Conservation (phyloP, 2,329 filamentous ascomycete species). For the Sarocladiaceae sp. region DNA sequence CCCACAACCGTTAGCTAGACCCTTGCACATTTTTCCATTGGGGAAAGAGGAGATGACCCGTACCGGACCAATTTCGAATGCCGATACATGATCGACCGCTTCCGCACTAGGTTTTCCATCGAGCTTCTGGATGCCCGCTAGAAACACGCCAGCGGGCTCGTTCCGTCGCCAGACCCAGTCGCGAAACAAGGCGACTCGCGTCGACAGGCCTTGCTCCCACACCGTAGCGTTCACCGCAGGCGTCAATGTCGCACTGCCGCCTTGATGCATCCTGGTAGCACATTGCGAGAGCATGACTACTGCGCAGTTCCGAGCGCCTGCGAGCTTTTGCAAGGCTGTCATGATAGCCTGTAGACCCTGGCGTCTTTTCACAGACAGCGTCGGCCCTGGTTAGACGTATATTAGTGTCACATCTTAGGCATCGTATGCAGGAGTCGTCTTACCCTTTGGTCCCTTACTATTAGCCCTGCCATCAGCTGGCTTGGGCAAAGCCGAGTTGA, state of each 20-base stretch:
- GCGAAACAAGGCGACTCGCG: slow-evolving; percentile 71
- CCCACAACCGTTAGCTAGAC: neutral
- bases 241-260: slow-evolving; percentile 62
- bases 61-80: slow-evolving; percentile 47
- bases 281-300: slow-evolving; percentile 76
- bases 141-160: slow-evolving; percentile 44
- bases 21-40: neutral
- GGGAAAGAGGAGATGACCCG: slow-evolving; percentile 13
- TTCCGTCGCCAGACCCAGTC: slow-evolving; percentile 61
- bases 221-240: slow-evolving; percentile 70
- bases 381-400: slow-evolving; percentile 24
- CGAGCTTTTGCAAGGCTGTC: slow-evolving; percentile 69
- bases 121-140: slow-evolving; percentile 63
- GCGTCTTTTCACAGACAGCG: slow-evolving; percentile 37
- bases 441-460: slow-evolving; percentile 36
- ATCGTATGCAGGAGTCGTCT: neutral
- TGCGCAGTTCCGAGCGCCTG: slow-evolving; percentile 67
- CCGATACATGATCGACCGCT: slow-evolving; percentile 38
- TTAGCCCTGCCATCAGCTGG: slow-evolving; percentile 33
- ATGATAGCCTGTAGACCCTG: slow-evolving; percentile 60
- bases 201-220: slow-evolving; percentile 77
- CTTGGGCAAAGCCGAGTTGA: slow-evolving; percentile 74
- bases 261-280: slow-evolving; percentile 72
- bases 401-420: neutral
- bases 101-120: slow-evolving; percentile 45